Evolutionary conservation across 2,329 filamentous ascomycete species (phyloP), one percentile per base, ranked within the genome.

Genomic region (Diaporthe capsici): DNA sequence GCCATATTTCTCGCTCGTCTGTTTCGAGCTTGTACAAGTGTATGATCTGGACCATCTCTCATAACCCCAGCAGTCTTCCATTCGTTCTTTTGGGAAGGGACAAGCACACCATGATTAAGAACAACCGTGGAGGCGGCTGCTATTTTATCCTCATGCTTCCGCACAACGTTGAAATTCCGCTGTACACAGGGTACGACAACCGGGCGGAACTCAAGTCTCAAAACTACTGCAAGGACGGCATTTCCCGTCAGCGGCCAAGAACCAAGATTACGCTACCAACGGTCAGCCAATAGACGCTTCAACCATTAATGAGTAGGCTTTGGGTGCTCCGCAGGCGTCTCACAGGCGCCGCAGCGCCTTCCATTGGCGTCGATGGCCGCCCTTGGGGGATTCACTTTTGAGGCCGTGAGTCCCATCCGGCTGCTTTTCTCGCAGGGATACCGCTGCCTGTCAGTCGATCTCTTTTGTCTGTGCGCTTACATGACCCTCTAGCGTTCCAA

Each of bases 401-500:
- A 34, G 44, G 22, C 20, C 4, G 20, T 37, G 12, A 12, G 20
- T 49, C 25, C 53, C 20, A 49, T 28, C 44, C 22, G 1, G 15
- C 31, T 44, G 55, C 3, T 5, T 28, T 12, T 3, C 6, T 65
- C 13, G 58, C 71, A 73, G 71, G 71, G 71, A 34, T 73, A 73
- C 51, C 71, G 71, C 58, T 65, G 71, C 47, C 58, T 73, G 58
- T 65, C 71, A 73, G 17, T 20, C 12, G 28, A 37, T 28, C 6
- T 28, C 25, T 13, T 20, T 4, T 55, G 47, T 60, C 71, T 44
- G 58, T 73, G 71, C 58, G 58, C 58, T 73, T 55, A 55, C 34
- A 51, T 44, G 34, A 34, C 22, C 42, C 47, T 53, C 37, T 44
- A 65, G 61, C 47, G 75, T 71, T 12, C 75, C 71, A 44, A 49